Evolutionary conservation across 495 filamentous ascomycete species (phyloP).

Genomic region (Cercophora samala): DNA sequence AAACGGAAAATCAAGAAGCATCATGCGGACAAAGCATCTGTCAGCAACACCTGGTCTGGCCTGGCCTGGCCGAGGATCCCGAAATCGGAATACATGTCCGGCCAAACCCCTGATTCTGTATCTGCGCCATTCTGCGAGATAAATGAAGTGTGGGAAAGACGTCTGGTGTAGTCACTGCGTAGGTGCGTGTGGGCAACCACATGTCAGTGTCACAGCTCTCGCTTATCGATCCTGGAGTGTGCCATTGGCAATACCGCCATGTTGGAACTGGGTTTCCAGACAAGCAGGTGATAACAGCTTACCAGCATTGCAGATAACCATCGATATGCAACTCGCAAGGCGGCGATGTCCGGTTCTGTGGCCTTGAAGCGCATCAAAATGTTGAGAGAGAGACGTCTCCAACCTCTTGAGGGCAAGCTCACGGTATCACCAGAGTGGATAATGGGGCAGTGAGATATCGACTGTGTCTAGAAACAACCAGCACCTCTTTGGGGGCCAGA

Average conservation of each 20-base stretch:
- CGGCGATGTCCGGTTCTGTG: background rate
- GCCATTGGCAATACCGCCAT: background rate
- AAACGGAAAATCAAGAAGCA: background rate
- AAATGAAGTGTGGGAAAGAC: background rate
- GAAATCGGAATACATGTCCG: background rate
- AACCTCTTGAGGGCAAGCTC: no score
- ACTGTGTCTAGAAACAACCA: no score
- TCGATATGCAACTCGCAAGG: background rate
- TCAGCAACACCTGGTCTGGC: no score
- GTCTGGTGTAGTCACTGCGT: background rate
- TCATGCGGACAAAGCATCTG: background rate
- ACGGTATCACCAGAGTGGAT: no score
- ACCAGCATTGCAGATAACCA: background rate
- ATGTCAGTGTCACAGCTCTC: background rate
- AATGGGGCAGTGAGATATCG: no score
- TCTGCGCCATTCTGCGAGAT: background rate
- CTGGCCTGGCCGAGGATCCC: no score
- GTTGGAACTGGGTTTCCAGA: background rate
- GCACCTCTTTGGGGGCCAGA: no score
- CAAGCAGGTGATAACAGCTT: background rate
- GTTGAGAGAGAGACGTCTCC: no score
- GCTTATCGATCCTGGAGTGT: background rate
- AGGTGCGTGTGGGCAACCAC: background rate
- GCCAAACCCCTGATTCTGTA: background rate
- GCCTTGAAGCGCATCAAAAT: background rate